Conservation (phyloP, 805 yeast species). For the Debaryomyces maramus region DNA sequence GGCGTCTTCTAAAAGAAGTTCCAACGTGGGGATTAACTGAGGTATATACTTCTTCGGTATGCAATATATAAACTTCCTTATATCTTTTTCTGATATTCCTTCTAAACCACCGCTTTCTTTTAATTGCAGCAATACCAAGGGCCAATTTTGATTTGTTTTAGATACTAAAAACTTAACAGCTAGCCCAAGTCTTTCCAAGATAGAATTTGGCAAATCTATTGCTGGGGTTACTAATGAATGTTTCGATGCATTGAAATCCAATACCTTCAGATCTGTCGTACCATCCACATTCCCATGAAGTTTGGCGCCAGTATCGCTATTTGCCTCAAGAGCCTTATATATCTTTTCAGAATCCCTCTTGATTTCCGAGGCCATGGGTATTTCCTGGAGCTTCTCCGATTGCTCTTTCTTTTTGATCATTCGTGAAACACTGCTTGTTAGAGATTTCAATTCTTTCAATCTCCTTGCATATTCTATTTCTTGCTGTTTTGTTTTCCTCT, state of each 20-base stretch:
- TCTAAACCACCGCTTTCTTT: conserved; percentile 35
- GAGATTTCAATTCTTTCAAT: conserved; percentile 25
- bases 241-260: conserved; percentile 2
- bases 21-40: conserved; percentile 33
- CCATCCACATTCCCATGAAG: not conserved
- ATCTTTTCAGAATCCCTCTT: conserved; percentile 13
- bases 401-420: conserved; percentile 22
- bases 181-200: conserved; percentile 39
- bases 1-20: conserved; percentile 37
- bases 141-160: conserved; percentile 47
- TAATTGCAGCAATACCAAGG: conserved; percentile 42
- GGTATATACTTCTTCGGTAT: conserved; percentile 44
- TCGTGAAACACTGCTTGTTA: conserved; percentile 30
- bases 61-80: conserved; percentile 32
- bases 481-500: conserved; percentile 17
- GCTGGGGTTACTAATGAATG: conserved; percentile 18
- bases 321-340: conserved; percentile 10
- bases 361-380: conserved; percentile 20
- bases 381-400: conserved; percentile 10
- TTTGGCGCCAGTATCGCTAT: not conserved
- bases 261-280: not conserved
- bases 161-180: conserved; percentile 40
- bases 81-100: conserved; percentile 31
- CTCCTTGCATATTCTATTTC: conserved; percentile 24
- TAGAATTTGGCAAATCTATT: conserved; percentile 34